Percentiles rank a stretch among this genome's conserved stretches.
Conservation (phyloP, 345 rosid genomes). For the Aquilaria sinensis region DNA sequence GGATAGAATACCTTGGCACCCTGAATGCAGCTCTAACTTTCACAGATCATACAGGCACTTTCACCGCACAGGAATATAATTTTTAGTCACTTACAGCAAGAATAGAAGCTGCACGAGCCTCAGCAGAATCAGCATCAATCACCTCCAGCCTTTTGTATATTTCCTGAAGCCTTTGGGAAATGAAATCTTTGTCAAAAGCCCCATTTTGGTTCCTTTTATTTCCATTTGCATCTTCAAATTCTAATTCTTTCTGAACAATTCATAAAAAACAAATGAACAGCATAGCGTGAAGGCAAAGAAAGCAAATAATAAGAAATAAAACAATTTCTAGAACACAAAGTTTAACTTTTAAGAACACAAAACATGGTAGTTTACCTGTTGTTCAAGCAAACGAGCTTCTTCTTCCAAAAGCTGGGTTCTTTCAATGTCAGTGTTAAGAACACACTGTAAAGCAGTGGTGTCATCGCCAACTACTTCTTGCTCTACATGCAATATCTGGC, state of each 20-base stretch:
- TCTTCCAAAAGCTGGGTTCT: conserved; percentile 82
- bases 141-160: conserved; percentile 92
- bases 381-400: conserved; percentile 59
- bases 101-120: conserved; percentile 94
- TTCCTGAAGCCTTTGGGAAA: conserved; percentile 65
- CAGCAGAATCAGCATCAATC: conserved; percentile 93
- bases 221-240: conserved; percentile 41
- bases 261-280: conserved; percentile 20
- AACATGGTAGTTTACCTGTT: conserved; percentile 47
- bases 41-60: neutral
- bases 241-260: conserved; percentile 58
- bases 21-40: no score
- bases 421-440: conserved; percentile 86
- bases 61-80: conserved; percentile 5
- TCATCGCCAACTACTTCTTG: conserved; percentile 97
- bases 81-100: conserved; percentile 63
- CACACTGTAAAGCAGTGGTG: conserved; percentile 88
- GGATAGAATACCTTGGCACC: no score
- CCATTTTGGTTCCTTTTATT: conserved; percentile 39
- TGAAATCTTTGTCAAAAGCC: conserved; percentile 48
- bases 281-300: conserved; percentile 7
- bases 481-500: conserved; percentile 97
- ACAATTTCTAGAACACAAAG: conserved; percentile 1
- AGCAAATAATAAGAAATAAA: neutral
- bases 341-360: conserved; percentile 6